Evolutionary conservation across 2,329 filamentous ascomycete genomes (phyloP).

Genomic region (Davidsoniella neocaledoniae): DNA sequence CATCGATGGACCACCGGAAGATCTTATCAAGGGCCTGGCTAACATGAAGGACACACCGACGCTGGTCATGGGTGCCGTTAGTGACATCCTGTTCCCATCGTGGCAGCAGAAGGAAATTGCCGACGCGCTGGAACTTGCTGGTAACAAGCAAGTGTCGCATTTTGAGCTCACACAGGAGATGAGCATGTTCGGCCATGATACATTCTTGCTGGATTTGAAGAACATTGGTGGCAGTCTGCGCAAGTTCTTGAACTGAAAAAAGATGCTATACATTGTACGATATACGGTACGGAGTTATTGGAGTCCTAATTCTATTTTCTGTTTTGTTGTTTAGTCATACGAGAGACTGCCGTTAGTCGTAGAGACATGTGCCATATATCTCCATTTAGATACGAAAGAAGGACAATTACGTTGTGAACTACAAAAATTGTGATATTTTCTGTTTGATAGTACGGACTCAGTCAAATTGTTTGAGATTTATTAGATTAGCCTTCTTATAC

Average conservation of each 20-base stretch:
- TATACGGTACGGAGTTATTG: neutral
- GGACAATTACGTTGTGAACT: too few relatives aligned
- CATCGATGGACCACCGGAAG: conserved; percentile 44
- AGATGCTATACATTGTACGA: neutral
- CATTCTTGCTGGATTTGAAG: conserved; percentile 81
- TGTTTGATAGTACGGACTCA: too few relatives aligned
- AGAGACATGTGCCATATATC: too few relatives aligned
- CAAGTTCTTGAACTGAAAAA: conserved; percentile 49
- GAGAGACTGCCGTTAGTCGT: too few relatives aligned
- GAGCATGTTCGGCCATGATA: conserved; percentile 91
- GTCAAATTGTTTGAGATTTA: too few relatives aligned
- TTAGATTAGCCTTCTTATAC: too few relatives aligned
- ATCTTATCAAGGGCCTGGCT: conserved; percentile 61
- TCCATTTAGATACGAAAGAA: too few relatives aligned
- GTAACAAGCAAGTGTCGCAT: conserved; percentile 70
- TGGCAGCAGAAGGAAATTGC: conserved; percentile 97
- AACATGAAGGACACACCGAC: conserved; percentile 60
- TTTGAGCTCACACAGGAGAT: conserved; percentile 87
- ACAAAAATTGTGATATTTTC: too few relatives aligned
- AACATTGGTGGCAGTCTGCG: conserved; percentile 75
- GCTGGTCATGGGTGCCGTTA: conserved; percentile 83
- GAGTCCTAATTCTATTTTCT: neutral
- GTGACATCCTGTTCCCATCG: conserved; percentile 89
- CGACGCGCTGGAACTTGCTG: conserved; percentile 57
- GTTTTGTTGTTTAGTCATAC: neutral